Conservation (phyloP, 2,329 filamentous ascomycete genomes). For the Tolypocladium album region DNA sequence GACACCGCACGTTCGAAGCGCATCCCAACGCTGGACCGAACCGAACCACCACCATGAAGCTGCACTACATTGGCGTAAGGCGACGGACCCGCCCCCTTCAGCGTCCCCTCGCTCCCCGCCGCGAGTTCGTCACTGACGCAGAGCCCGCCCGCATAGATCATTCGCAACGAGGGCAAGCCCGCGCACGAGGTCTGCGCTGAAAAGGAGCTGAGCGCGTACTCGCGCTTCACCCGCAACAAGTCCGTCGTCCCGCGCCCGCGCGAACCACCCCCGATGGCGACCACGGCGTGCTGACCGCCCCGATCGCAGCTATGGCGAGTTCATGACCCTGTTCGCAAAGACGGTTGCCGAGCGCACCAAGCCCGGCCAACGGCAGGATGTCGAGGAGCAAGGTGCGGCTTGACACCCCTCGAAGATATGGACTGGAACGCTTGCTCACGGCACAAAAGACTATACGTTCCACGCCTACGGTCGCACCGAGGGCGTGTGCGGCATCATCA, state of each 20-base stretch:
- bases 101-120: constrained; percentile 11
- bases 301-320: constrained; percentile 35
- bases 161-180: constrained; percentile 69
- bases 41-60: constrained; percentile 1
- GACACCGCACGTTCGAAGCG: background rate
- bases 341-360: constrained; percentile 78
- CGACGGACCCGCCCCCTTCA: constrained; percentile 5
- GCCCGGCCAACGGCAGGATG: constrained; percentile 73
- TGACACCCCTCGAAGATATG: background rate
- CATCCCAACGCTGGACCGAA: background rate
- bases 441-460: constrained; percentile 51
- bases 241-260: constrained; percentile 23
- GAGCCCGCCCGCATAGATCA: constrained; percentile 44
- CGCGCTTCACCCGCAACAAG: constrained; percentile 67
- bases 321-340: constrained; percentile 80
- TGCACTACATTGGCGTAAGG: constrained; percentile 73
- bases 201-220: constrained; percentile 69
- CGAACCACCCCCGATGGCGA: background rate
- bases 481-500: constrained; percentile 66
- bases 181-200: constrained; percentile 67
- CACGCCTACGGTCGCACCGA: constrained; percentile 68
- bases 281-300: constrained; percentile 7
- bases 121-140: constrained; percentile 2
- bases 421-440: constrained; percentile 6
- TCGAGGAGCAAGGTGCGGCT: constrained; percentile 62